Evolutionary conservation across 2,329 filamentous ascomycete species (phyloP).

Genomic region (Verticillium dahliae): DNA sequence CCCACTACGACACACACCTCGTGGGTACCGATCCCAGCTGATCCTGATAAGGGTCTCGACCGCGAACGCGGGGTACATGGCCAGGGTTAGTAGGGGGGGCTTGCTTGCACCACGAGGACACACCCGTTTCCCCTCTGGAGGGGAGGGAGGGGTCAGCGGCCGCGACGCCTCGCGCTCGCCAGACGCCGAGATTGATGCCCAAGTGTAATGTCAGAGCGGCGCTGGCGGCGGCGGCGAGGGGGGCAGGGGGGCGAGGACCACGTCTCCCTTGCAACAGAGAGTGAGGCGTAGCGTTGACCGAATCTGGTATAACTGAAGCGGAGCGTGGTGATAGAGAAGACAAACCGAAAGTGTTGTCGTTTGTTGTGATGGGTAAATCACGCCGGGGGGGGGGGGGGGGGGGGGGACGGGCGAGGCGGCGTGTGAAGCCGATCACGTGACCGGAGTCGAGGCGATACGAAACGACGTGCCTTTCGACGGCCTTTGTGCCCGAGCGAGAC

Average conservation of each 20-base stretch:
- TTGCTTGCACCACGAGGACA: neutral
- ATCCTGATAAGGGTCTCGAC: neutral
- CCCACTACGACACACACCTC: no score
- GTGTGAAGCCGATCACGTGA: neutral
- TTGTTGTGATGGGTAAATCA: neutral
- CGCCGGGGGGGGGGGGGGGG: no score
- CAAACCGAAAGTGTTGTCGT: neutral
- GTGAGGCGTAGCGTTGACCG: slow-evolving; percentile 1
- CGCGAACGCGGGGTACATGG: neutral
- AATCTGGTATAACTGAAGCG: slow-evolving; percentile 3
- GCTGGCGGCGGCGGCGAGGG: no score
- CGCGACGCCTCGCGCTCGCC: neutral
- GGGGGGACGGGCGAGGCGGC: neutral
- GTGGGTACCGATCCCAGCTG: neutral
- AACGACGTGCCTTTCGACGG: neutral
- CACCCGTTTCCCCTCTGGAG: neutral
- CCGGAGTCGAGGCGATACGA: neutral
- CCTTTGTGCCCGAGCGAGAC: no score
- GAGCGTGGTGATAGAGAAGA: slow-evolving; percentile 2
- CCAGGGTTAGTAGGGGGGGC: neutral
- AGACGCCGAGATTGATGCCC: neutral
- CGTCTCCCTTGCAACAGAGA: neutral
- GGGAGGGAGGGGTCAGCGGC: neutral
- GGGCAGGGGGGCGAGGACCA: neutral
- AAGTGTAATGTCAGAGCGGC: neutral